Conservation (phyloP, 2,329 filamentous ascomycete species). For the Aspergillus sp. region DNA sequence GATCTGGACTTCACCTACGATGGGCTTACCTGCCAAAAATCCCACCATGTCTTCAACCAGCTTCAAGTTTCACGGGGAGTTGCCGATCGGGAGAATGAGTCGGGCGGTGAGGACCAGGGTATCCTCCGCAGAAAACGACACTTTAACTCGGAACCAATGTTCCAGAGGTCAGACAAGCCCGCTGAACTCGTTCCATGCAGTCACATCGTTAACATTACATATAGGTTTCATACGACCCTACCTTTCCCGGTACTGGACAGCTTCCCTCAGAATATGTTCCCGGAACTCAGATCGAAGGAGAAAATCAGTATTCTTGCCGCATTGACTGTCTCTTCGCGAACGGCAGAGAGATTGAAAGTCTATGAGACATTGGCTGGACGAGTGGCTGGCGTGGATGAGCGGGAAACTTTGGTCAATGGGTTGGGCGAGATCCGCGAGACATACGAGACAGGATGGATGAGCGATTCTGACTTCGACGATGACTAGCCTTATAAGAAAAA, state of each 20-base stretch:
- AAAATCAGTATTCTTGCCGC: slow-evolving; percentile 55
- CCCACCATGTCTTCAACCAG: slow-evolving; percentile 40
- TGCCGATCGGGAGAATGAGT: slow-evolving; percentile 15
- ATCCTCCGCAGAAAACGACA: slow-evolving; percentile 33
- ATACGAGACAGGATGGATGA: slow-evolving; percentile 86
- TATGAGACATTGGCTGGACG: slow-evolving; percentile 66
- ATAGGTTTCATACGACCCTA: slow-evolving; percentile 48
- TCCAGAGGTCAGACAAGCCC: slow-evolving; percentile 31
- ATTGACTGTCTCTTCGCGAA: slow-evolving; percentile 72
- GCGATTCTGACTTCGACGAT: slow-evolving; percentile 56
- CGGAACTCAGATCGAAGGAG: slow-evolving; percentile 42
- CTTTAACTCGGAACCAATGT: slow-evolving; percentile 37
- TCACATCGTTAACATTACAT: neutral
- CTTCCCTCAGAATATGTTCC: slow-evolving; percentile 74
- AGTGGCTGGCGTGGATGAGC: slow-evolving; percentile 70
- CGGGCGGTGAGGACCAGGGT: slow-evolving; percentile 26
- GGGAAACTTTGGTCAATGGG: slow-evolving; percentile 79
- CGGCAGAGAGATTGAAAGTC: slow-evolving; percentile 67
- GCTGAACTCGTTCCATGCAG: neutral
- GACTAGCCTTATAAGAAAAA: slow-evolving; percentile 30
- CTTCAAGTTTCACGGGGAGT: slow-evolving; percentile 36
- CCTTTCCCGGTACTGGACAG: slow-evolving; percentile 79
- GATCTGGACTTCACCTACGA: slow-evolving; percentile 44
- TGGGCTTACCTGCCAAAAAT: slow-evolving; percentile 23
- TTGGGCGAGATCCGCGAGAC: slow-evolving; percentile 81